Percentiles rank a stretch among this genome's conserved stretches.
Evolutionary conservation across 495 filamentous ascomycete genomes (phyloP).

Genomic region (Hamigera avellanea): DNA sequence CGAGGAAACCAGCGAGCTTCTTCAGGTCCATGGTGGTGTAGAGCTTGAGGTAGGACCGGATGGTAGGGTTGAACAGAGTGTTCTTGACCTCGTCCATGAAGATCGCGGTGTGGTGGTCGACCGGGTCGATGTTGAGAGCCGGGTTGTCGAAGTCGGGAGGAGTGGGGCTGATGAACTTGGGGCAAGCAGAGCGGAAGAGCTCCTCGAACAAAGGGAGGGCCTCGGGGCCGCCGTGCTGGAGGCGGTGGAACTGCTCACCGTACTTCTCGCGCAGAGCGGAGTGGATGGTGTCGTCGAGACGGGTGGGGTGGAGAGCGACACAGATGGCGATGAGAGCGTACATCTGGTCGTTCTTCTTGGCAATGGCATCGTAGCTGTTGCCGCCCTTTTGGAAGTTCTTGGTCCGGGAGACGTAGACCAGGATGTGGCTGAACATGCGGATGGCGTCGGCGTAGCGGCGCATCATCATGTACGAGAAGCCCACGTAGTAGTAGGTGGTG

Average conservation of each 20-base stretch:
- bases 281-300: slow-evolving; percentile 98
- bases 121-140: slow-evolving; percentile 84
- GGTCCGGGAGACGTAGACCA: slow-evolving; percentile 95
- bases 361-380: slow-evolving; percentile 92
- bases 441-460: slow-evolving; percentile 97
- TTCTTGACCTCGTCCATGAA: slow-evolving; percentile 99
- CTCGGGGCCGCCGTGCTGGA: slow-evolving; percentile 92
- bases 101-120: slow-evolving; percentile 91
- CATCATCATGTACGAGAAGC: slow-evolving; percentile 99
- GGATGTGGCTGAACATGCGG: slow-evolving; percentile 98
- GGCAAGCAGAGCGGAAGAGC: slow-evolving; percentile 88
- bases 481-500: slow-evolving; percentile 99
- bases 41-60: slow-evolving; percentile 95
- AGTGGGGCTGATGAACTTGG: slow-evolving; percentile 97
- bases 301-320: slow-evolving; percentile 91
- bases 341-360: slow-evolving; percentile 99
- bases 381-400: slow-evolving; percentile 99
- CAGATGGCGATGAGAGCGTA: slow-evolving; percentile 98
- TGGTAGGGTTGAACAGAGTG: slow-evolving; percentile 82
- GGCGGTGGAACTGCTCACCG: slow-evolving; percentile 86
- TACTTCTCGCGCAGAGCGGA: slow-evolving; percentile 97
- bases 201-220: slow-evolving; percentile 93
- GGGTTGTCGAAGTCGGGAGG: slow-evolving; percentile 96
- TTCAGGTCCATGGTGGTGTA: slow-evolving; percentile 99
- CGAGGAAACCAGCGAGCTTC: slow-evolving; percentile 94